Evolutionary conservation across 768 basidiomycete genomes (phyloP).

Genomic region (Hypsizygus marmoreus): DNA sequence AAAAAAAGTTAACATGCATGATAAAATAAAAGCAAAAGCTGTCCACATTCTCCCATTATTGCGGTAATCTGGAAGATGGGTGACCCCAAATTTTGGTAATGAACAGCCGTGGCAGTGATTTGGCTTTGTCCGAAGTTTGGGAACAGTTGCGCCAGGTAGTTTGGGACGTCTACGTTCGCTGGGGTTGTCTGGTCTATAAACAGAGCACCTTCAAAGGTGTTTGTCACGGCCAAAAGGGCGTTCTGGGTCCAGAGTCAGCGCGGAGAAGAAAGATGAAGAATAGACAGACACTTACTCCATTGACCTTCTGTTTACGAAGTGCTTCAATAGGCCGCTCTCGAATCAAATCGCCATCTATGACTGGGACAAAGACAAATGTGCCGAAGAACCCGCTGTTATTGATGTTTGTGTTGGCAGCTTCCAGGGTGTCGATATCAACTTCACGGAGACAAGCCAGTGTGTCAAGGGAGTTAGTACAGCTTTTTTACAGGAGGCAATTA

Average conservation of each 20-base stretch:
- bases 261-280: not conserved
- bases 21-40: not conserved
- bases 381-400: conserved; percentile 36
- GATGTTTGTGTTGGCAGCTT: conserved; percentile 33
- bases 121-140: conserved; percentile 31
- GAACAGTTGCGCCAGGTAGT: conserved; percentile 38
- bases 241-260: conserved; percentile 18
- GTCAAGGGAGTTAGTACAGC: conserved; percentile 36
- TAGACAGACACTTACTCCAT: conserved; percentile 35
- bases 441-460: conserved; percentile 42
- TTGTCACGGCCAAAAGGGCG: conserved; percentile 36
- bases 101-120: conserved; percentile 18
- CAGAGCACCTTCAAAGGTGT: conserved; percentile 33
- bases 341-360: conserved; percentile 50
- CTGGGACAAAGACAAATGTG: conserved; percentile 41
- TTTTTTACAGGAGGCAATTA: conserved; percentile 10
- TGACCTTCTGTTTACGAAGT: conserved; percentile 37
- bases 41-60: conserved; percentile 40
- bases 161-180: conserved; percentile 20
- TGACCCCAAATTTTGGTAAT: conserved; percentile 32
- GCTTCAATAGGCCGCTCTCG: conserved; percentile 40
- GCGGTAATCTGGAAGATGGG: conserved; percentile 29
- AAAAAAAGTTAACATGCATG: no score
- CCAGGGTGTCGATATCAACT: conserved; percentile 30
- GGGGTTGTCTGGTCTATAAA: conserved; percentile 35